phyloP scores from a whole-genome alignment of 1,284 basidiomycete genomes.

The Ganoderma meredithae region DNA sequence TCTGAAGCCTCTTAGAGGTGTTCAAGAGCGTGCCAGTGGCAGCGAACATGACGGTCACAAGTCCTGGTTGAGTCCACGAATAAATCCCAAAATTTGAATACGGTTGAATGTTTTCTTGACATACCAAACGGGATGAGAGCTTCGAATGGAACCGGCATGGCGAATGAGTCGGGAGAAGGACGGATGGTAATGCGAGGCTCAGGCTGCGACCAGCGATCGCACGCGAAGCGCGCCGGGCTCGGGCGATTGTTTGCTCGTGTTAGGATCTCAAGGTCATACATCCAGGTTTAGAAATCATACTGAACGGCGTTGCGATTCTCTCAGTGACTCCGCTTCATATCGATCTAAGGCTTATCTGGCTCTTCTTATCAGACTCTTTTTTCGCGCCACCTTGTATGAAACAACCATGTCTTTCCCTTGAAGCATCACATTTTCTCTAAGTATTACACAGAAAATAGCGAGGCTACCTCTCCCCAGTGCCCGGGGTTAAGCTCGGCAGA shows the following conservation, averaged over 20 bases:
- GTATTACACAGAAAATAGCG: too few relatives aligned
- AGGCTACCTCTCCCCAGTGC: too few relatives aligned
- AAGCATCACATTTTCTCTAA: too few relatives aligned
- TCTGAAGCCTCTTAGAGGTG: slow-evolving; percentile 78
- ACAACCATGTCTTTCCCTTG: background rate
- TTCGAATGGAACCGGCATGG: slow-evolving; percentile 95
- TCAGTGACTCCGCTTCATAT: background rate
- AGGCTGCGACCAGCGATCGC: background rate
- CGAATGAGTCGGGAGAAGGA: slow-evolving; percentile 23
- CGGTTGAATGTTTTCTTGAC: background rate
- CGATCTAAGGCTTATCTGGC: background rate
- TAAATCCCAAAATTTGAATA: background rate
- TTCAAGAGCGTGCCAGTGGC: slow-evolving; percentile 87
- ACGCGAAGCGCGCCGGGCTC: slow-evolving; percentile 6
- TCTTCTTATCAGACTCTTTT: background rate
- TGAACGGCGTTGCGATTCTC: background rate
- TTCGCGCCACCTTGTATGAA: background rate
- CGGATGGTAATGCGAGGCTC: slow-evolving; percentile 3
- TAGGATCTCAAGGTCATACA: slow-evolving; percentile 12
- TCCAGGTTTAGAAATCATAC: background rate
- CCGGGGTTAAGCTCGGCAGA: too few relatives aligned
- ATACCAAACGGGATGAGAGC: slow-evolving; percentile 92
- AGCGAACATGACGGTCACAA: slow-evolving; percentile 89
- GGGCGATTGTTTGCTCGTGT: slow-evolving; percentile 24
- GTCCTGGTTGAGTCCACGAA: slow-evolving; percentile 56